These are phyloP conservation scores for Fraxinus nigra DNA, from an alignment of 305 asterid species.

Conservation along the genomic window DNA sequence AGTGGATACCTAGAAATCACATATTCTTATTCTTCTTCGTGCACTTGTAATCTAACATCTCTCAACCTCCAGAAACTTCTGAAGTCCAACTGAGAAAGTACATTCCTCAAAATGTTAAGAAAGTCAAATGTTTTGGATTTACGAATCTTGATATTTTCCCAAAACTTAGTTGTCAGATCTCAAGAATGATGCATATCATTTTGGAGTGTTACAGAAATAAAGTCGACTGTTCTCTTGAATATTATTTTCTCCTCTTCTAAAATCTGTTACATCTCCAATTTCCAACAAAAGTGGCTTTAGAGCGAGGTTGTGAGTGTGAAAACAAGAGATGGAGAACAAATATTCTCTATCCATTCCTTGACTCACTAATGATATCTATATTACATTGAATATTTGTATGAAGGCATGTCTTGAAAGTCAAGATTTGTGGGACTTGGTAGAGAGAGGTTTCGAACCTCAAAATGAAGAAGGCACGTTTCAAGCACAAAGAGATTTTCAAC, in stretches of 20 bases:
- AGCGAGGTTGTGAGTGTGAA: not conserved
- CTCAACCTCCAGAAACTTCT: too few species aligned
- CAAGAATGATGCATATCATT: too few species aligned
- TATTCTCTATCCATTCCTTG: not conserved
- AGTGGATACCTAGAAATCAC: too few species aligned
- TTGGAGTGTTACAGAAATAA: too few species aligned
- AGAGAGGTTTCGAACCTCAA: not conserved
- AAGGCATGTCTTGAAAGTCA: not conserved
- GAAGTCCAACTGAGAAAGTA: too few species aligned
- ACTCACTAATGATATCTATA: not conserved
- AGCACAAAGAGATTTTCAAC: not conserved
- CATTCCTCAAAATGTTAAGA: too few species aligned
- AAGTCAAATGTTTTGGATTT: too few species aligned
- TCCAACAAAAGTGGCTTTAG: not conserved
- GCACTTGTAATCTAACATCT: too few species aligned
- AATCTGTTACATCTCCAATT: not conserved
- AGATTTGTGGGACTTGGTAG: not conserved
- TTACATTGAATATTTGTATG: not conserved
- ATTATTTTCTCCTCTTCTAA: not conserved
- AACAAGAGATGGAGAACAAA: not conserved
- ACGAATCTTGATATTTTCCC: too few species aligned
- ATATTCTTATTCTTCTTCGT: too few species aligned
- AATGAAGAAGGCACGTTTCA: not conserved
- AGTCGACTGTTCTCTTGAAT: not conserved
- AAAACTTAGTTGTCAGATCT: too few species aligned